These are phyloP conservation scores for Omphalotus olearius DNA, from an alignment of 1,284 basidiomycete genomes.

Conservation along the genomic window DNA sequence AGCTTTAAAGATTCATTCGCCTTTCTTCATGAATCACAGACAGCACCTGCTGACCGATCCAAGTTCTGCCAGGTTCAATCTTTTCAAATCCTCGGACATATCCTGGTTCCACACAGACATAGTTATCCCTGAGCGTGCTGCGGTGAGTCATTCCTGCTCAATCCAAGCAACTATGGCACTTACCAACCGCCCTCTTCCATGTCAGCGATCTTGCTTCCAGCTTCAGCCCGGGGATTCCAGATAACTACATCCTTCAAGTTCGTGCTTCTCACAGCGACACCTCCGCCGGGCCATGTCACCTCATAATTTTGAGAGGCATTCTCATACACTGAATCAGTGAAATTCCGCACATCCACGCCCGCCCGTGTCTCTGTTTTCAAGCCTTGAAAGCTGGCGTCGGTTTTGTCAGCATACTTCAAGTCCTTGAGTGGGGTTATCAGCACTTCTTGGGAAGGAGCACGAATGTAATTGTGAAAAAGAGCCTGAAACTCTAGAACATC, in stretches of 20 bases:
- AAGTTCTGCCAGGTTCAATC: slow-evolving; percentile 60
- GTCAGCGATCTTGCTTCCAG: slow-evolving; percentile 71
- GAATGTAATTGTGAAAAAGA: slow-evolving; percentile 82
- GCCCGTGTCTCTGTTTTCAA: slow-evolving; percentile 60
- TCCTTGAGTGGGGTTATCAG: slow-evolving; percentile 58
- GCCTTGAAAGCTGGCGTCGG: slow-evolving; percentile 49
- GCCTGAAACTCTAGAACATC: slow-evolving; percentile 77
- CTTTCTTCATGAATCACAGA: slow-evolving; percentile 30
- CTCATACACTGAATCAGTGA: slow-evolving; percentile 76
- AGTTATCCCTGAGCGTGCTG: slow-evolving; percentile 58
- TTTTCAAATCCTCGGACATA: slow-evolving; percentile 64
- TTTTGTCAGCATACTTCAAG: slow-evolving; percentile 75
- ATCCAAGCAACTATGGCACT: slow-evolving; percentile 21
- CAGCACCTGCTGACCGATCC: slow-evolving; percentile 72
- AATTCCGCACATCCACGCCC: slow-evolving; percentile 57
- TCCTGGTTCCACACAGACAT: slow-evolving; percentile 86
- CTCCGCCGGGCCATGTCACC: slow-evolving; percentile 56
- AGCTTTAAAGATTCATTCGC: slow-evolving; percentile 10
- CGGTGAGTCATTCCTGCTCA: slow-evolving; percentile 9
- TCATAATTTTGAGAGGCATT: slow-evolving; percentile 53
- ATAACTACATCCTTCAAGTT: slow-evolving; percentile 77
- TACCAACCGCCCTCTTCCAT: slow-evolving; percentile 88
- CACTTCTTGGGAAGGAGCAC: slow-evolving; percentile 58
- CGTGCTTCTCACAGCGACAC: slow-evolving; percentile 51
- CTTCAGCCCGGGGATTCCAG: slow-evolving; percentile 79